Percentiles rank a stretch among this genome's conserved stretches.
Conservation (phyloP, 2,329 filamentous ascomycete genomes). For the Epichloe sp. region DNA sequence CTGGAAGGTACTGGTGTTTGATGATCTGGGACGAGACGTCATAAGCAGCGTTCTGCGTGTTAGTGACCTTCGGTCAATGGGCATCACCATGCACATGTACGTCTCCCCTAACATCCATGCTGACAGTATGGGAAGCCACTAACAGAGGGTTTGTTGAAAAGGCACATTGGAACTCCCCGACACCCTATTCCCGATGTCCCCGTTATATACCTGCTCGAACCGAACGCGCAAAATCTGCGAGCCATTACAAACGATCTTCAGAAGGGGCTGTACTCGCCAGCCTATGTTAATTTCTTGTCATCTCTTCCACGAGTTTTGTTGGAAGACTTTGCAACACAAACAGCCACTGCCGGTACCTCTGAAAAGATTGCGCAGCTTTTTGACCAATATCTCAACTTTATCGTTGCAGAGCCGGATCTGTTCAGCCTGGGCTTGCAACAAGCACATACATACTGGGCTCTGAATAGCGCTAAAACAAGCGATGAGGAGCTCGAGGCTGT, state of each 20-base stretch:
- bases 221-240: conserved; percentile 66
- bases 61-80: conserved; percentile 82
- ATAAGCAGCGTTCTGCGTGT: conserved; percentile 93
- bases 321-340: conserved; percentile 88
- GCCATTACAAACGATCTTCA: conserved; percentile 76
- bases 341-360: conserved; percentile 69
- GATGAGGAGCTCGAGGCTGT: conserved; percentile 81
- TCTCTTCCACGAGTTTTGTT: conserved; percentile 81
- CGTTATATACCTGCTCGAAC: conserved; percentile 92
- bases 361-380: conserved; percentile 87
- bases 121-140: not conserved
- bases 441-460: conserved; percentile 81
- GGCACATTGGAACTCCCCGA: conserved; percentile 68
- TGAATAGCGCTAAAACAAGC: conserved; percentile 84
- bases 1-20: conserved; percentile 96
- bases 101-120: conserved; percentile 5
- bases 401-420: conserved; percentile 87
- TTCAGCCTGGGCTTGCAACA: conserved; percentile 92
- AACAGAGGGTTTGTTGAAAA: conserved; percentile 17
- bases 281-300: conserved; percentile 93
- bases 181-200: conserved; percentile 94
- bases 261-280: conserved; percentile 78
- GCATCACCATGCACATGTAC: conserved; percentile 93
- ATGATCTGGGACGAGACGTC: conserved; percentile 80
- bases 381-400: conserved; percentile 95